These are phyloP conservation scores for Hortiboletus rubellus DNA, from an alignment of 1,284 basidiomycete species.

Conservation along the genomic window DNA sequence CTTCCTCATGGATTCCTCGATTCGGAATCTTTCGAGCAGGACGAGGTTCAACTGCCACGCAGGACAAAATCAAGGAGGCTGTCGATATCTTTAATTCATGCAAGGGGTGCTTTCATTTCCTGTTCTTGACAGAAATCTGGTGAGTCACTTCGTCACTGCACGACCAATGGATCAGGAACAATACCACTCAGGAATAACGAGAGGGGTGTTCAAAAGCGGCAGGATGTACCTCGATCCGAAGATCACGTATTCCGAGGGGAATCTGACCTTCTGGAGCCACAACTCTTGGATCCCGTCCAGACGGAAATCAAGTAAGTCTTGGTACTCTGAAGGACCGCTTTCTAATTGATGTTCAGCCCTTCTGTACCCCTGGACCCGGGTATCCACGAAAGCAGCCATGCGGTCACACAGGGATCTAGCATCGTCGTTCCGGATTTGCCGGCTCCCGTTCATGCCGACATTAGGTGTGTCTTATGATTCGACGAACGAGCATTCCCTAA, in stretches of 20 bases:
- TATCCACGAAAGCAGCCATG: neutral
- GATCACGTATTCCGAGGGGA: neutral
- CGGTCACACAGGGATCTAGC: neutral
- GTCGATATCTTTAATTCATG: conserved; percentile 1
- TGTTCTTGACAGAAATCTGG: conserved; percentile 2
- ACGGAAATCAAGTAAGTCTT: neutral
- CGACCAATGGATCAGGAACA: neutral
- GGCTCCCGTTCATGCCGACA: neutral
- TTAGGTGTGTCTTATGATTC: neutral
- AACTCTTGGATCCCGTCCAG: too few relatives aligned
- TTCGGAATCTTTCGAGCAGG: neutral
- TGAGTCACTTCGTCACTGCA: neutral
- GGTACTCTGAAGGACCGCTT: neutral
- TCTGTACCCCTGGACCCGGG: neutral
- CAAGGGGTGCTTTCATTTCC: conserved; percentile 3
- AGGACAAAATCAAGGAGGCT: neutral
- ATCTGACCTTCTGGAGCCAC: neutral
- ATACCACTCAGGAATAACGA: neutral
- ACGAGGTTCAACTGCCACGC: neutral
- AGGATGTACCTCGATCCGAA: neutral
- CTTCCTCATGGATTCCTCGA: neutral
- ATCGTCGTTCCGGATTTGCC: too few relatives aligned
- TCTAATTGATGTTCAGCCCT: neutral
- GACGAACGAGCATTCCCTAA: neutral
- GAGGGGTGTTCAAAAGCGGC: neutral